Conservation (phyloP, 257 asterid genomes). For the Solanum paucissectum region DNA sequence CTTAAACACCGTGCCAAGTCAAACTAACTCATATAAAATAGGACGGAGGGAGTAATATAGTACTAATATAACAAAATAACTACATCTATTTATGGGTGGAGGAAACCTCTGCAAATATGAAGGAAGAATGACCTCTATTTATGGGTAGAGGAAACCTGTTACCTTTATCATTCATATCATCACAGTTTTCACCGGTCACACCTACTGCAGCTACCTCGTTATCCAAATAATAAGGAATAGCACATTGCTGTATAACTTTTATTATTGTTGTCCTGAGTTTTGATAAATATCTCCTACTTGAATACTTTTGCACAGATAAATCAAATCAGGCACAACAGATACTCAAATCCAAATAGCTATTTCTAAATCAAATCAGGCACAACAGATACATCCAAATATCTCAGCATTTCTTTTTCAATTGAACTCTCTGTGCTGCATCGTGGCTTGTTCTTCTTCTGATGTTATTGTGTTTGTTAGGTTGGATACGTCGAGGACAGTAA, state of each 20-base stretch:
- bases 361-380: background rate
- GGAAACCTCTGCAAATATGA: background rate
- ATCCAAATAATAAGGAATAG: background rate
- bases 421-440: background rate
- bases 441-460: background rate
- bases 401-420: background rate
- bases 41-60: background rate
- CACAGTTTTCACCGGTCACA: background rate
- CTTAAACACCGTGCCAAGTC: no score
- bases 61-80: background rate
- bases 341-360: background rate
- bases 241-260: background rate
- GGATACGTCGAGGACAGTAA: slow-evolving; percentile 29
- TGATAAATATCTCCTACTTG: background rate
- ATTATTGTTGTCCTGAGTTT: background rate
- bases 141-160: background rate
- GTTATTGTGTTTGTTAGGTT: slow-evolving; percentile 29
- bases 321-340: background rate
- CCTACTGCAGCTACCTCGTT: background rate
- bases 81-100: background rate
- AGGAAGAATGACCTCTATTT: background rate
- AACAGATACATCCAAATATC: background rate
- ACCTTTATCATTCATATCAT: background rate
- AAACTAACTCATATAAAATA: no score
- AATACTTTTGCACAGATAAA: background rate